Conservation (phyloP, 768 basidiomycete species). For the Tephrocybe rancida region DNA sequence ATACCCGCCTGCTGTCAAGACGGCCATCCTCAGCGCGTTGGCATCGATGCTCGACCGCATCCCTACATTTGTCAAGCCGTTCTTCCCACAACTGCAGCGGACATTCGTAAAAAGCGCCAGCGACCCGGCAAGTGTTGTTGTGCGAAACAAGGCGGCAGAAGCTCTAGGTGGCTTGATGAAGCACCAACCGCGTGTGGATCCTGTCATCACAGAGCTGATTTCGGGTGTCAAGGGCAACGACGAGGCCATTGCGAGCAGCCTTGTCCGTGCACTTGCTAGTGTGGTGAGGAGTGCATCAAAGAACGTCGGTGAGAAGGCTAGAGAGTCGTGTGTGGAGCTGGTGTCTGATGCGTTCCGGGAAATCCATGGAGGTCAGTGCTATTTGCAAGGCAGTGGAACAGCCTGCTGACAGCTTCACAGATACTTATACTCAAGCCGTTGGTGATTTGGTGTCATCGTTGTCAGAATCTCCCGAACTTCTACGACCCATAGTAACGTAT, state of each 20-base stretch:
- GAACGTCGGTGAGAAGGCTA: slow-evolving; percentile 77
- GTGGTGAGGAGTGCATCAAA: slow-evolving; percentile 71
- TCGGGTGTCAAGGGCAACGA: slow-evolving; percentile 58
- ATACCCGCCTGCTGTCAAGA: slow-evolving; percentile 92
- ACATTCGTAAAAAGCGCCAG: slow-evolving; percentile 94
- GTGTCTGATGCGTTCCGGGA: slow-evolving; percentile 80
- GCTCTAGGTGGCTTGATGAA: slow-evolving; percentile 91
- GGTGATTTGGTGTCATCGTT: slow-evolving; percentile 66
- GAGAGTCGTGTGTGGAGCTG: slow-evolving; percentile 74
- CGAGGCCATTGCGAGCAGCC: slow-evolving; percentile 74
- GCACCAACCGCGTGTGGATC: slow-evolving; percentile 88
- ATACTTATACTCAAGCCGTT: slow-evolving; percentile 68
- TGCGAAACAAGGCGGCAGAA: slow-evolving; percentile 80
- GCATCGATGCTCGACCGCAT: slow-evolving; percentile 84
- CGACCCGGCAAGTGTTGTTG: slow-evolving; percentile 75
- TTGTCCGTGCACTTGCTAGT: slow-evolving; percentile 74
- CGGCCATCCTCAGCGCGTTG: slow-evolving; percentile 85
- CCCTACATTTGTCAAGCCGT: slow-evolving; percentile 90
- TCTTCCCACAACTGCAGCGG: slow-evolving; percentile 97
- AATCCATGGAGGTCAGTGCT: slow-evolving; percentile 58
- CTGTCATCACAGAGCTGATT: slow-evolving; percentile 89
- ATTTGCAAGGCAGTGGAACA: neutral
- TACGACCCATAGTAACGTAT: slow-evolving; percentile 70
- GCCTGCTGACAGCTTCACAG: slow-evolving; percentile 36
- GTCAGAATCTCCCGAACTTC: slow-evolving; percentile 59